Evolutionary conservation across 495 filamentous ascomycete species (phyloP).

Genomic region (Hypoxylon trugodes): DNA sequence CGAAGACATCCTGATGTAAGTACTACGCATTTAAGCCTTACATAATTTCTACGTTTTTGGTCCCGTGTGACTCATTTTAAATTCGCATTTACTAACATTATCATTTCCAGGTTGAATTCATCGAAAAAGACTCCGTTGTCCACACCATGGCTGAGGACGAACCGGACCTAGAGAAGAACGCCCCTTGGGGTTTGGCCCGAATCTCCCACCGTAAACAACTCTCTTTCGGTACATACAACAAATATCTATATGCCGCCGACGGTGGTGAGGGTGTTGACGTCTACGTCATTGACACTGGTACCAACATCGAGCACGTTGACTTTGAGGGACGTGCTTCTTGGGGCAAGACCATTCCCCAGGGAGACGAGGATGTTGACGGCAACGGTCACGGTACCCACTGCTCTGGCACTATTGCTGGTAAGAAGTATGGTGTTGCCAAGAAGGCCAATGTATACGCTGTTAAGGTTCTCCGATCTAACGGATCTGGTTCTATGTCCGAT

Average conservation of each 20-base stretch:
- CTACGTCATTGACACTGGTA: constrained; percentile 98
- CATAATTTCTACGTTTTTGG: neutral
- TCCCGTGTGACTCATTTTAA: constrained; percentile 1
- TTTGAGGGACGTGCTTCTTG: constrained; percentile 95
- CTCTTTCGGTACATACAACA: constrained; percentile 92
- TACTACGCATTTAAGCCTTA: constrained; percentile 32
- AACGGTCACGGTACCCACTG: constrained; percentile 99
- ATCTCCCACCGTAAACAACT: constrained; percentile 92
- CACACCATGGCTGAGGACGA: constrained; percentile 64
- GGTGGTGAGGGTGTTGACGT: constrained; percentile 98
- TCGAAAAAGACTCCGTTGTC: constrained; percentile 93
- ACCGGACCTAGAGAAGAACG: constrained; percentile 79
- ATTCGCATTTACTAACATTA: constrained; percentile 20
- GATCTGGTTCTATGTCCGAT: constrained; percentile 97
- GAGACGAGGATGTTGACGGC: constrained; percentile 89
- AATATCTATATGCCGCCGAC: constrained; percentile 90
- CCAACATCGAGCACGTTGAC: constrained; percentile 92
- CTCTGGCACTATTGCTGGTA: constrained; percentile 95
- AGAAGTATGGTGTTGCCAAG: constrained; percentile 99
- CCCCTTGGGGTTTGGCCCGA: constrained; percentile 97
- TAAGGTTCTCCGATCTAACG: constrained; percentile 97
- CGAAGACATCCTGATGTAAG: constrained; percentile 97
- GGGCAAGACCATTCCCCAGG: constrained; percentile 92
- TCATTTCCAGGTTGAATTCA: constrained; percentile 82
- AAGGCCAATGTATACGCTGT: constrained; percentile 96